Percentiles rank a stretch among this genome's conserved stretches.
Evolutionary conservation across 306 rosid genomes (phyloP).

Genomic region (Carpinus viminea): DNA sequence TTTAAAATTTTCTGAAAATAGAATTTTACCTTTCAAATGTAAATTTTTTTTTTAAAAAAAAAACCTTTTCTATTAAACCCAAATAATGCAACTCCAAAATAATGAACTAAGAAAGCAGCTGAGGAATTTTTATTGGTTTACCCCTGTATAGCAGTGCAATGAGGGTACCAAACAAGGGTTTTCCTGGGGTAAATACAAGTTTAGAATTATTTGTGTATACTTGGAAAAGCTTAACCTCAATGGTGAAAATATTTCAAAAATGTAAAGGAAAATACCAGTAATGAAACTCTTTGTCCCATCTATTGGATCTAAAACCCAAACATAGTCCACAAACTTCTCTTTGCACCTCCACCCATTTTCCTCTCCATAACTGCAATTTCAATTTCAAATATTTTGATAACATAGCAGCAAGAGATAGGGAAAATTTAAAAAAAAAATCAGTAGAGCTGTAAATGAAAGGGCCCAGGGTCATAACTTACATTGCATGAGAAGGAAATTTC

Average conservation of each 20-base stretch:
- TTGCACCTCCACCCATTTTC: slow-evolving; percentile 93
- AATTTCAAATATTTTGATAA: neutral
- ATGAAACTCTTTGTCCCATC: slow-evolving; percentile 97
- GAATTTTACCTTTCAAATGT: neutral
- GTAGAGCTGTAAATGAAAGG: neutral
- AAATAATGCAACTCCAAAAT: neutral
- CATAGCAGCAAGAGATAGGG: slow-evolving; percentile 14
- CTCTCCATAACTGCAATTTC: slow-evolving; percentile 69
- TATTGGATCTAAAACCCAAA: slow-evolving; percentile 96
- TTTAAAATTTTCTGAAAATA: neutral
- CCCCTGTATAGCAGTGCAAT: slow-evolving; percentile 75
- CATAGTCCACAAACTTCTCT: slow-evolving; percentile 65
- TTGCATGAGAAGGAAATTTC: slow-evolving; percentile 80
- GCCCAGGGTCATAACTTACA: slow-evolving; percentile 39
- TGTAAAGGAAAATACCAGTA: slow-evolving; percentile 56
- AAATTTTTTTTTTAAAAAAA: no score
- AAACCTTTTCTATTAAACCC: neutral
- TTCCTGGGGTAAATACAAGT: slow-evolving; percentile 55
- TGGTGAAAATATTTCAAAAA: neutral
- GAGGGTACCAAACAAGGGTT: slow-evolving; percentile 93
- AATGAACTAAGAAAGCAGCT: slow-evolving; percentile 21
- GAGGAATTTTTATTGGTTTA: slow-evolving; percentile 61
- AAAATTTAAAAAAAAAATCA: no score
- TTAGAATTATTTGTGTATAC: slow-evolving; percentile 9
- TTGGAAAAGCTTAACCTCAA: neutral